Percentiles rank a stretch among this genome's conserved stretches.
Conservation (phyloP, 345 rosid genomes). For the Melaleuca quinquenervia region DNA sequence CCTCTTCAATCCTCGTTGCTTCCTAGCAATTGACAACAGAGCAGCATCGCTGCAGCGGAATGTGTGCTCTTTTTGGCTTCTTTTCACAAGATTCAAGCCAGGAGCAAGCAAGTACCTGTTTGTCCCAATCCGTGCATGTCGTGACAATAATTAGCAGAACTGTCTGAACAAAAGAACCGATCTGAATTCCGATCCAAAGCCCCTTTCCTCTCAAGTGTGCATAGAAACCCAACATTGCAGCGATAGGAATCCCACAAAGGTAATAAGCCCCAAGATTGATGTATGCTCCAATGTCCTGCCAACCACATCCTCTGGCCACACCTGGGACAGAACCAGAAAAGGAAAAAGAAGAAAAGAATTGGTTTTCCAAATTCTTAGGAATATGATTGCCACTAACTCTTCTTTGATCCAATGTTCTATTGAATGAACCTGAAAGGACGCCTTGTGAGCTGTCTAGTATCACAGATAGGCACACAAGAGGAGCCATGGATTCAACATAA, state of each 20-base stretch:
- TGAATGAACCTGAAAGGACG: slow-evolving; percentile 21
- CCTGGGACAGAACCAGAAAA: slow-evolving; percentile 18
- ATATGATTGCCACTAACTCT: not conserved
- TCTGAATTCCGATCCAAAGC: slow-evolving; percentile 41
- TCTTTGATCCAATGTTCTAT: not conserved
- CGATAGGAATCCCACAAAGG: slow-evolving; percentile 41
- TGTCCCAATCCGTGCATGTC: slow-evolving; percentile 36
- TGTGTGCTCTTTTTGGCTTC: not conserved
- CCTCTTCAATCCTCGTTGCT: not conserved
- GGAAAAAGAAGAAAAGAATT: not conserved
- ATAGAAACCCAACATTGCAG: slow-evolving; percentile 27
- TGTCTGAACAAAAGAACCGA: slow-evolving; percentile 29
- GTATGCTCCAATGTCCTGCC: slow-evolving; percentile 56
- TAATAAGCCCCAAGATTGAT: slow-evolving; percentile 53
- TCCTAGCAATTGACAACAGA: not conserved
- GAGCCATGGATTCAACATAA: slow-evolving; percentile 19
- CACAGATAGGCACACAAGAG: slow-evolving; percentile 23
- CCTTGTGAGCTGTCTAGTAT: slow-evolving; percentile 21
- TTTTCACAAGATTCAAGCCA: not conserved
- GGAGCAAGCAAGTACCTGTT: slow-evolving; percentile 24
- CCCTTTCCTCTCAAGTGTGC: slow-evolving; percentile 35
- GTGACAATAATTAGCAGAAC: slow-evolving; percentile 30
- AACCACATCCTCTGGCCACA: slow-evolving; percentile 54
- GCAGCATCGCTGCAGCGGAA: not conserved
- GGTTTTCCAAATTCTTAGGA: not conserved